A percentile compares a stretch with the other conserved stretches of the same genome.
These are phyloP conservation scores for Hysterium pulicare DNA, from an alignment of 2,329 filamentous ascomycete species.

Conservation along the genomic window DNA sequence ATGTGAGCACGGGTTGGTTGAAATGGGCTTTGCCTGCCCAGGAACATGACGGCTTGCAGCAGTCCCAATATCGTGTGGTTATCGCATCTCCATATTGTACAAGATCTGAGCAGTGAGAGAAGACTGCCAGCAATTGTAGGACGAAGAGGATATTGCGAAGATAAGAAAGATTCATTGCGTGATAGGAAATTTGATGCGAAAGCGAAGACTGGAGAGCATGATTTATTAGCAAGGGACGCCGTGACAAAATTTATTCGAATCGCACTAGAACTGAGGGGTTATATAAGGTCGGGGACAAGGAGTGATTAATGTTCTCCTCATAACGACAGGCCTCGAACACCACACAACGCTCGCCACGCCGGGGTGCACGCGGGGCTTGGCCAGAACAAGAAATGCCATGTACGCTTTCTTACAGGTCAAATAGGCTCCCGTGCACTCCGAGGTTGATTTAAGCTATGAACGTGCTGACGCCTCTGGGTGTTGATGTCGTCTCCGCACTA, in stretches of 20 bases:
- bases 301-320: constrained; percentile 33
- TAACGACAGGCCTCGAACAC: constrained; percentile 28
- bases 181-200: constrained; percentile 25
- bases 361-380: constrained; percentile 29
- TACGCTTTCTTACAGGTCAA: constrained; percentile 17
- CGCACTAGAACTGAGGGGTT: constrained; percentile 28
- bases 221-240: constrained; percentile 27
- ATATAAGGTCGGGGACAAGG: constrained; percentile 32
- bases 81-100: constrained; percentile 29
- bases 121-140: constrained; percentile 21
- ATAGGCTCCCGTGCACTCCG: constrained; percentile 16
- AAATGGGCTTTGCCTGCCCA: constrained; percentile 57
- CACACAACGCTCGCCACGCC: constrained; percentile 26
- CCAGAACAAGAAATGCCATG: constrained; percentile 24
- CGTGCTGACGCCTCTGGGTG: not conserved
- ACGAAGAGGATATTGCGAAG: constrained; percentile 23
- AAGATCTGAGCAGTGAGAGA: constrained; percentile 17
- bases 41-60: constrained; percentile 67
- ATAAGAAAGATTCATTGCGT: constrained; percentile 32
- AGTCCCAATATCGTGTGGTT: constrained; percentile 50
- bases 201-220: constrained; percentile 29
- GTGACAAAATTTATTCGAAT: constrained; percentile 33
- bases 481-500: not conserved
- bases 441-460: constrained; percentile 22
- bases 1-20: constrained; percentile 51